These are phyloP conservation scores for Bipolaris sorokiniana DNA, from an alignment of 2,329 filamentous ascomycete genomes.

Conservation along the genomic window DNA sequence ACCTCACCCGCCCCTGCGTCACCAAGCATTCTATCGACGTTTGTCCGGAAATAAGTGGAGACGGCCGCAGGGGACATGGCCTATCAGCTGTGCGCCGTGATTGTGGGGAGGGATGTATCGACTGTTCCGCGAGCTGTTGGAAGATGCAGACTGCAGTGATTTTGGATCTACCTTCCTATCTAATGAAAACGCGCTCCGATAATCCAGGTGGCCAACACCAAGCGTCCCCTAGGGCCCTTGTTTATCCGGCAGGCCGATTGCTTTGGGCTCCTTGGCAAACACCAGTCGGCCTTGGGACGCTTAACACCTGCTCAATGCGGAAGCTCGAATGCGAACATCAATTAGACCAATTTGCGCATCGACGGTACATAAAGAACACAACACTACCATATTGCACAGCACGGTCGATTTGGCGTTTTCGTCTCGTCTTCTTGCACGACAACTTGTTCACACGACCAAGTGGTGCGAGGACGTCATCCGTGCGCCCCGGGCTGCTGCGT, in stretches of 20 bases:
- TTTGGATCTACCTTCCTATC: slow-evolving; percentile 31
- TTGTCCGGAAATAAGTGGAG: not conserved
- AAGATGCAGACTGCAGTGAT: not conserved
- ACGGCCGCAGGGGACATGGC: not conserved
- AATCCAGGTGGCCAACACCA: slow-evolving; percentile 20
- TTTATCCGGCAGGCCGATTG: slow-evolving; percentile 41
- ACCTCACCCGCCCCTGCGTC: not conserved
- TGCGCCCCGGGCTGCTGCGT: slow-evolving; percentile 1
- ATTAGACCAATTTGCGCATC: slow-evolving; percentile 29
- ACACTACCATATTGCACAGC: slow-evolving; percentile 7
- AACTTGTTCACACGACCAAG: slow-evolving; percentile 17
- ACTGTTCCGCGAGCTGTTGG: not conserved
- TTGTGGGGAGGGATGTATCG: not conserved
- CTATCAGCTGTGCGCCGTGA: too few relatives aligned
- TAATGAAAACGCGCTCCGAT: slow-evolving; percentile 20
- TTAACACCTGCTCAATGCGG: slow-evolving; percentile 45
- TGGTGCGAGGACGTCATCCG: slow-evolving; percentile 7
- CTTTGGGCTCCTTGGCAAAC: slow-evolving; percentile 41
- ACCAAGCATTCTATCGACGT: not conserved
- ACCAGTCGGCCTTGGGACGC: slow-evolving; percentile 34
- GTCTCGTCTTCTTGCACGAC: slow-evolving; percentile 25
- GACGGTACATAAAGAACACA: slow-evolving; percentile 30
- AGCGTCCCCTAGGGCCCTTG: slow-evolving; percentile 27
- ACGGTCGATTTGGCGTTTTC: slow-evolving; percentile 16
- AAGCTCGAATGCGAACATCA: slow-evolving; percentile 36